Conservation (phyloP, 2,329 filamentous ascomycete genomes). For the Pyrenochaeta sp. region DNA sequence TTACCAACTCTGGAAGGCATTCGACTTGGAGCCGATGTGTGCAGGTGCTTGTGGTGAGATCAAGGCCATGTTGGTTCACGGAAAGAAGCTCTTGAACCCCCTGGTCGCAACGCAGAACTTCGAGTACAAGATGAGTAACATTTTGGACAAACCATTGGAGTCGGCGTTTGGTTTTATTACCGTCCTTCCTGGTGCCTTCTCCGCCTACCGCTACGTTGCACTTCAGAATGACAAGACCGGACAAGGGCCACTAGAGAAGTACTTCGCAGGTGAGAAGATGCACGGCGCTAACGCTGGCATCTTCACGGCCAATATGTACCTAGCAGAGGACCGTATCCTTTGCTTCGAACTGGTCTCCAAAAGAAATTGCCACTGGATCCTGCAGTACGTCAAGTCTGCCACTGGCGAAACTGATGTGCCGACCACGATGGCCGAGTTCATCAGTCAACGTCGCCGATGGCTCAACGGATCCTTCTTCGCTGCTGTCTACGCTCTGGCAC, state of each 20-base stretch:
- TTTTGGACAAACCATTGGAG: constrained; percentile 95
- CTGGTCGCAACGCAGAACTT: constrained; percentile 97
- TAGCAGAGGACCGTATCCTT: constrained; percentile 97
- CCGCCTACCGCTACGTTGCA: constrained; percentile 94
- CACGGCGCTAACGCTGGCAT: constrained; percentile 92
- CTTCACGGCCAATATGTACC: constrained; percentile 99
- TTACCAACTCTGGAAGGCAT: constrained; percentile 98
- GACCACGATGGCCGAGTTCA: constrained; percentile 91
- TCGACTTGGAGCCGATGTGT: constrained; percentile 97
- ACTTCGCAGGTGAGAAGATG: constrained; percentile 96
- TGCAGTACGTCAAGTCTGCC: constrained; percentile 98
- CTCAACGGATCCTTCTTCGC: constrained; percentile 98
- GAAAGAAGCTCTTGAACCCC: constrained; percentile 90
- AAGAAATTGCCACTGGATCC: constrained; percentile 94
- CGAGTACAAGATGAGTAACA: constrained; percentile 99
- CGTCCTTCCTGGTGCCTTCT: constrained; percentile 95
- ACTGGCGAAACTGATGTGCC: constrained; percentile 97
- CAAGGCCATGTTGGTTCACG: constrained; percentile 92
- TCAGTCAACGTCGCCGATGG: constrained; percentile 95
- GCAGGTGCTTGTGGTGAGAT: constrained; percentile 98
- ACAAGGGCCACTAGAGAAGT: constrained; percentile 91
- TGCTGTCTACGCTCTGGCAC: constrained; percentile 90
- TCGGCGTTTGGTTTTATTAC: constrained; percentile 98
- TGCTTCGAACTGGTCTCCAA: constrained; percentile 99
- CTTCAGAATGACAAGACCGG: constrained; percentile 97